phyloP scores from a whole-genome alignment of 306 rosid genomes.

The Vicia villosa region DNA sequence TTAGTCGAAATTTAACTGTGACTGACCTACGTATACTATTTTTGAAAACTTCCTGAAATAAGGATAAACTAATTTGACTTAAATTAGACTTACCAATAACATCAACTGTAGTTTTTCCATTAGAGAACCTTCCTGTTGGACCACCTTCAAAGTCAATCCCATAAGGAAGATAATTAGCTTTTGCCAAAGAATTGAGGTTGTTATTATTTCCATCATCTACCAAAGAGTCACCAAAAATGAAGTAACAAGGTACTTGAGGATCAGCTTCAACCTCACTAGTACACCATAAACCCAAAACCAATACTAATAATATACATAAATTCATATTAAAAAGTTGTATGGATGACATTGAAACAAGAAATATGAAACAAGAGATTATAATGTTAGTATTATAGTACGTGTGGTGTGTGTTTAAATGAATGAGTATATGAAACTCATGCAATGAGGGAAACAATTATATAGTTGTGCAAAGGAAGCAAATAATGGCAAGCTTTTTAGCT shows the following conservation, averaged over 20 bases:
- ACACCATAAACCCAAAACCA: constrained; percentile 44
- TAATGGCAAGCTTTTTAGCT: constrained; percentile 20
- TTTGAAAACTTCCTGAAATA: no score
- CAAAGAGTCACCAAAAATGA: constrained; percentile 91
- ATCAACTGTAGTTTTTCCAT: constrained; percentile 84
- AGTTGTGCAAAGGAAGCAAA: constrained; percentile 20
- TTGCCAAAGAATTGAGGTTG: constrained; percentile 74
- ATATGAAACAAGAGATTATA: background rate
- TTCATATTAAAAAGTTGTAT: background rate
- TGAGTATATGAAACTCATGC: constrained; percentile 34
- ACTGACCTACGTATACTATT: no score
- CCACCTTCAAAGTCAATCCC: constrained; percentile 78
- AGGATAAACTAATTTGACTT: background rate
- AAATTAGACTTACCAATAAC: constrained; percentile 57
- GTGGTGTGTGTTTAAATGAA: background rate
- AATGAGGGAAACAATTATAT: constrained; percentile 27
- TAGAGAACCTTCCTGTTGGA: constrained; percentile 86
- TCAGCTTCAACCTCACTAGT: constrained; percentile 34
- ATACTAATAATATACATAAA: constrained; percentile 8
- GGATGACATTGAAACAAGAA: constrained; percentile 26
- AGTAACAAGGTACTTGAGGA: constrained; percentile 82
- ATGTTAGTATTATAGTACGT: background rate
- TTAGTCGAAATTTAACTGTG: no score
- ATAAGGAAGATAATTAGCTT: constrained; percentile 79
- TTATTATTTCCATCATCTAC: constrained; percentile 94